A percentile compares a stretch with the other conserved stretches of the same genome.
phyloP scores from a whole-genome alignment of 2,329 filamentous ascomycete species.

The Penicillium sp. region DNA sequence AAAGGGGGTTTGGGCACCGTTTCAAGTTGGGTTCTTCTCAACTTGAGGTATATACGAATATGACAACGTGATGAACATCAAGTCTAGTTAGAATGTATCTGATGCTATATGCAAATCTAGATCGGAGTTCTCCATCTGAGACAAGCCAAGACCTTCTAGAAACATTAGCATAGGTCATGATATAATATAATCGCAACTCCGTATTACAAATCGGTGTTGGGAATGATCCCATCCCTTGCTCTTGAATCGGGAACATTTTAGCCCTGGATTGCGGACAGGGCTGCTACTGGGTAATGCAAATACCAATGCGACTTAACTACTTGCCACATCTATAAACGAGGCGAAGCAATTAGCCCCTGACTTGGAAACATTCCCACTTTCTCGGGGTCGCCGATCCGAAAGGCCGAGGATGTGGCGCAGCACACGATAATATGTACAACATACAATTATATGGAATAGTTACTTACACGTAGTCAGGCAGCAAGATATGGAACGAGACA shows the following conservation, averaged over 20 bases:
- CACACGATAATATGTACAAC: background rate
- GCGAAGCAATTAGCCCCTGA: background rate
- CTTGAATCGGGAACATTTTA: background rate
- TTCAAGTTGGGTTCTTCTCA: too few relatives aligned
- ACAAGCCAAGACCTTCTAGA: conserved; percentile 12
- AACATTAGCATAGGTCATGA: background rate
- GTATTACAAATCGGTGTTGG: background rate
- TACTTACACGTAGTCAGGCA: background rate
- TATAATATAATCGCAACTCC: background rate
- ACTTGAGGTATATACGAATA: background rate
- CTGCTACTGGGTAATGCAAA: background rate
- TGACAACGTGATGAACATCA: background rate
- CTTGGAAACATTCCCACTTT: background rate
- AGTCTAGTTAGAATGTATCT: background rate
- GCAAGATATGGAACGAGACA: background rate
- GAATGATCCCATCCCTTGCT: conserved; percentile 2
- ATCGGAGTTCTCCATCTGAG: background rate
- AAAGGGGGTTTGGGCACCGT: background rate
- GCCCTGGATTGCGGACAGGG: background rate
- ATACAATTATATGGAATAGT: background rate
- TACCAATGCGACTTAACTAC: background rate
- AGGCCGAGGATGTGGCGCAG: background rate
- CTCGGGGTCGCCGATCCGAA: background rate
- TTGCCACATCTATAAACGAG: background rate
- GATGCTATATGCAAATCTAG: background rate